Conservation (phyloP, 768 basidiomycete genomes). For the Tulasnella sp. region DNA sequence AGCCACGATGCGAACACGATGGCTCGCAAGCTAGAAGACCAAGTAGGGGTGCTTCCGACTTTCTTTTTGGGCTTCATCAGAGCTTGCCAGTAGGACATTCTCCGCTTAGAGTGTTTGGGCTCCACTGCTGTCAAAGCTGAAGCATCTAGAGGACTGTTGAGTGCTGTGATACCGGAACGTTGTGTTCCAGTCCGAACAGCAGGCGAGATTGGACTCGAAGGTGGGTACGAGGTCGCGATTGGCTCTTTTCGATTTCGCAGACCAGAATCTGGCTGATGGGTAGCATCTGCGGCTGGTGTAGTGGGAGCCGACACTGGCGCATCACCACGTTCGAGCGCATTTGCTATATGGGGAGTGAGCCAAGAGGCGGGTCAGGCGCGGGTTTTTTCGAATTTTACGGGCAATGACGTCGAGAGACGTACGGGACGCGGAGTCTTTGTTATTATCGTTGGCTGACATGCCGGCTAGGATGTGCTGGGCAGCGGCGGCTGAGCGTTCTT, state of each 20-base stretch:
- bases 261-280: background rate
- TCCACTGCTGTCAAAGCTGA: background rate
- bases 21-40: conserved; percentile 47
- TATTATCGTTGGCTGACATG: background rate
- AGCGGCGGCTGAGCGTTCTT: background rate
- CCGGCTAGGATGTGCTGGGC: background rate
- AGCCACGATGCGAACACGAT: conserved; percentile 59
- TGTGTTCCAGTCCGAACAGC: background rate
- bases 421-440: background rate
- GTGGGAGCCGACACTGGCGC: background rate
- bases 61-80: conserved; percentile 31
- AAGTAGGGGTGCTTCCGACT: conserved; percentile 46
- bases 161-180: background rate
- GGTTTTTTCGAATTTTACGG: background rate
- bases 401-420: background rate
- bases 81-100: conserved; percentile 7
- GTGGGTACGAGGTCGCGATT: background rate
- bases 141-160: conserved; percentile 24
- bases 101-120: conserved; percentile 4
- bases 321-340: background rate
- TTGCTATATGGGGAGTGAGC: background rate
- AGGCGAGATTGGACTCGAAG: background rate
- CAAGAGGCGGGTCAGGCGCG: background rate
- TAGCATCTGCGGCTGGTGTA: background rate
- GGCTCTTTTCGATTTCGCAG: background rate